phyloP scores from a whole-genome alignment of 495 filamentous ascomycete genomes.

The Talaromyces adpressus region DNA sequence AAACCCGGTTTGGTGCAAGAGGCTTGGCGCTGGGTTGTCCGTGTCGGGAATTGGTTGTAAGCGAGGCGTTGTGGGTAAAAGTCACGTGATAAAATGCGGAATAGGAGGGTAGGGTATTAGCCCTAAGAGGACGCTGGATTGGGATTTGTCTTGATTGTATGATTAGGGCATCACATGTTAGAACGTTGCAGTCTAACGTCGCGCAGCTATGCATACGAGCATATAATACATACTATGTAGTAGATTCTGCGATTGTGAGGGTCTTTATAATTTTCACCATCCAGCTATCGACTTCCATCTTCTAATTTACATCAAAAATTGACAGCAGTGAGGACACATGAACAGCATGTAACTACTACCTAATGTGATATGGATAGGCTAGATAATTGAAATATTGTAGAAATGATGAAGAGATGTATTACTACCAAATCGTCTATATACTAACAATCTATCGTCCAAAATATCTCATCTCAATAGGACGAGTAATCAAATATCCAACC shows the following conservation, averaged over 20 bases:
- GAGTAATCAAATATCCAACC: slow-evolving; percentile 22
- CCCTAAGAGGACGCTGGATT: background rate
- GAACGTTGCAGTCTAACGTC: no score
- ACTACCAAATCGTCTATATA: background rate
- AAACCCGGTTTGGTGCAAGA: background rate
- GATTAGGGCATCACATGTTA: no score
- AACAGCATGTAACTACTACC: no score
- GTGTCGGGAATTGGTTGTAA: background rate
- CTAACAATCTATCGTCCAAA: slow-evolving; percentile 23
- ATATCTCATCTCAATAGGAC: slow-evolving; percentile 28
- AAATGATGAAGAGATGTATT: background rate
- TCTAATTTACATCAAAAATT: background rate
- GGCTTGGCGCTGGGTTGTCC: background rate
- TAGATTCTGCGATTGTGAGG: no score
- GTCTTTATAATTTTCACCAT: background rate
- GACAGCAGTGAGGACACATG: background rate
- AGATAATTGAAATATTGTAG: background rate
- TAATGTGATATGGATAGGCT: no score
- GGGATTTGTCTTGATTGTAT: background rate
- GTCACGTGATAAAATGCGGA: background rate
- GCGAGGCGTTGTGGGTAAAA: background rate
- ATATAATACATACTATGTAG: no score
- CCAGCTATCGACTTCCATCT: background rate
- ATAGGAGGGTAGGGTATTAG: background rate
- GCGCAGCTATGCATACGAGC: no score